A percentile compares a stretch with the other conserved stretches of the same genome.
Evolutionary conservation across 495 filamentous ascomycete genomes (phyloP).

Genomic region (Tuber umbilicatum): DNA sequence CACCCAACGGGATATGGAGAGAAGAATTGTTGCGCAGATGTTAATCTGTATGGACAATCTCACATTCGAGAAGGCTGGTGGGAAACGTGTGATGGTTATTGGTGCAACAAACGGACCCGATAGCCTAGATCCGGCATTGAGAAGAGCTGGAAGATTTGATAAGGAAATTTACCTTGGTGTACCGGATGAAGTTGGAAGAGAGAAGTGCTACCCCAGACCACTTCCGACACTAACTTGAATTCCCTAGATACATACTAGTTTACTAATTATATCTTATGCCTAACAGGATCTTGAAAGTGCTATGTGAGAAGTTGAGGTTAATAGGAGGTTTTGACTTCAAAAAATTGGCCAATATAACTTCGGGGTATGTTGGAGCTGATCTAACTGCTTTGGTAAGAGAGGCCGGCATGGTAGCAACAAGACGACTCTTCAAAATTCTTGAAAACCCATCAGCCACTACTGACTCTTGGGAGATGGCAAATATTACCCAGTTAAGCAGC

Average conservation of each 20-base stretch:
- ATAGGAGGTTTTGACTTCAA: slow-evolving; percentile 68
- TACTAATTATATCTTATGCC: no score
- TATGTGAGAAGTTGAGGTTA: slow-evolving; percentile 63
- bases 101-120: slow-evolving; percentile 92
- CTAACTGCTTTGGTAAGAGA: slow-evolving; percentile 72
- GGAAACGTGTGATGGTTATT: slow-evolving; percentile 86
- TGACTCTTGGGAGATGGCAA: not conserved
- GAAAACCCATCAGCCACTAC: slow-evolving; percentile 14
- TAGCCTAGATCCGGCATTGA: slow-evolving; percentile 75
- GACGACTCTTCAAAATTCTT: slow-evolving; percentile 50
- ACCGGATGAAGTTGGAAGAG: slow-evolving; percentile 73
- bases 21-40: no score
- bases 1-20: slow-evolving; percentile 95
- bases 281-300: slow-evolving; percentile 61
- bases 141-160: slow-evolving; percentile 80
- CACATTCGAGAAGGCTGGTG: slow-evolving; percentile 68
- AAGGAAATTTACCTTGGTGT: slow-evolving; percentile 94
- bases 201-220: slow-evolving; percentile 46
- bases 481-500: not conserved
- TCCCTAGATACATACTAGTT: not conserved
- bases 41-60: no score
- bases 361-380: slow-evolving; percentile 94
- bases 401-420: slow-evolving; percentile 60
- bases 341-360: slow-evolving; percentile 73
- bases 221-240: not conserved